Conservation (phyloP, 2,329 filamentous ascomycete genomes). For the Pestalotiopsis fici region DNA sequence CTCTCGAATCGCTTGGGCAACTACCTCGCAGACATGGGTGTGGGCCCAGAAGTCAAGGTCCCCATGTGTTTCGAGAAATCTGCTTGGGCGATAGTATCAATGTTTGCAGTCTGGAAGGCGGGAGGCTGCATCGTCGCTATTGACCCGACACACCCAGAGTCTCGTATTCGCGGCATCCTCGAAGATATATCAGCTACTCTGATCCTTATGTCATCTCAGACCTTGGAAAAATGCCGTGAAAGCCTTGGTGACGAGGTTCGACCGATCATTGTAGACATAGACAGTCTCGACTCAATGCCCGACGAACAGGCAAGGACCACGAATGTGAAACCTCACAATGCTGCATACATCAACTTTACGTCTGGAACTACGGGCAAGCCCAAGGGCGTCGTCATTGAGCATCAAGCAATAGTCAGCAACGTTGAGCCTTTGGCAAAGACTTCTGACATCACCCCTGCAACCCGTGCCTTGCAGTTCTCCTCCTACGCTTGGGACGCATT, state of each 20-base stretch:
- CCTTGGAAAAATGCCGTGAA: neutral
- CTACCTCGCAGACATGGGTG: slow-evolving; percentile 19
- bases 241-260: slow-evolving; percentile 2
- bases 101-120: slow-evolving; percentile 10
- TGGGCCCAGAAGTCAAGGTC: slow-evolving; percentile 29
- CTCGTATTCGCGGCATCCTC: slow-evolving; percentile 7
- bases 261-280: slow-evolving; percentile 4
- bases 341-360: slow-evolving; percentile 11
- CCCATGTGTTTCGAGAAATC: slow-evolving; percentile 37
- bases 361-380: slow-evolving; percentile 13
- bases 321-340: neutral
- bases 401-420: slow-evolving; percentile 3
- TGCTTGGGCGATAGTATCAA: slow-evolving; percentile 23
- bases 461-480: slow-evolving; percentile 20
- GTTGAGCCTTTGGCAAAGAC: neutral
- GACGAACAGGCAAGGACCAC: neutral
- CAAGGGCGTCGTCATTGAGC: slow-evolving; percentile 12
- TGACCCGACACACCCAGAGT: slow-evolving; percentile 8
- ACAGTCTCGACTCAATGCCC: slow-evolving; percentile 2
- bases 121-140: slow-evolving; percentile 3
- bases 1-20: slow-evolving; percentile 21
- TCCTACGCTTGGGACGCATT: slow-evolving; percentile 31
- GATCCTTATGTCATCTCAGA: slow-evolving; percentile 9
- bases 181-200: slow-evolving; percentile 9
- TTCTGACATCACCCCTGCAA: slow-evolving; percentile 50